These are phyloP conservation scores for Apostasia shenzhenica DNA, from an alignment of 106 monocot genomes.

Conservation along the genomic window DNA sequence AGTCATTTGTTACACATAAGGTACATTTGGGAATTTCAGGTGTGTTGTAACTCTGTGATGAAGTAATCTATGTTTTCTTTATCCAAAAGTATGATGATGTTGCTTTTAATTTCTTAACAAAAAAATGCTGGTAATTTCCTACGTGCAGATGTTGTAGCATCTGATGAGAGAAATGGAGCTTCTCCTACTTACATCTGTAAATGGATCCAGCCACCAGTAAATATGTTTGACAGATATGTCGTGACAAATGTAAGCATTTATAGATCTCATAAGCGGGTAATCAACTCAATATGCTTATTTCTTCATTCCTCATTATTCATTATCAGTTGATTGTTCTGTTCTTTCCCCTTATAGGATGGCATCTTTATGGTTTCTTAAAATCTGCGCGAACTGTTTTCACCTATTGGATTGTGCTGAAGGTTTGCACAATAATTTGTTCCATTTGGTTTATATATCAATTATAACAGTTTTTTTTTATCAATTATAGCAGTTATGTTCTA, in stretches of 20 bases:
- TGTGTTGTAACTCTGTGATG: slow-evolving; percentile 11
- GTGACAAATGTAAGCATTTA: slow-evolving; percentile 50
- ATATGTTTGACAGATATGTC: slow-evolving; percentile 47
- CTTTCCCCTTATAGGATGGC: slow-evolving; percentile 15
- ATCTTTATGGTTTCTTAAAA: slow-evolving; percentile 17
- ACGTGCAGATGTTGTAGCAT: slow-evolving; percentile 25
- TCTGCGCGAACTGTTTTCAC: neutral
- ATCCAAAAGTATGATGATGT: neutral
- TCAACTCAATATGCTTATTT: neutral
- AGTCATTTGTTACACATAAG: slow-evolving; percentile 78
- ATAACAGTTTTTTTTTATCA: no score
- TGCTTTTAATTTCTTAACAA: neutral
- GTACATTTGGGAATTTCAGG: slow-evolving; percentile 67
- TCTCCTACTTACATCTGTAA: slow-evolving; percentile 36
- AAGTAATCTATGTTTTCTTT: neutral
- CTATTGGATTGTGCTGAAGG: neutral
- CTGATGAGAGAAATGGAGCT: slow-evolving; percentile 10
- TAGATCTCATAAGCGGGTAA: neutral
- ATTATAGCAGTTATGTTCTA: no score
- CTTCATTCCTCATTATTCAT: neutral
- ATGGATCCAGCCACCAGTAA: slow-evolving; percentile 60
- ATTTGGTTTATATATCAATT: no score
- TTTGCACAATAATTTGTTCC: neutral
- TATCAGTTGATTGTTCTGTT: neutral
- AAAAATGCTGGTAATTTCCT: neutral